A percentile compares a stretch with the other conserved stretches of the same genome.
Conservation (phyloP, 2,329 filamentous ascomycete genomes). For the Pyricularia grisea region DNA sequence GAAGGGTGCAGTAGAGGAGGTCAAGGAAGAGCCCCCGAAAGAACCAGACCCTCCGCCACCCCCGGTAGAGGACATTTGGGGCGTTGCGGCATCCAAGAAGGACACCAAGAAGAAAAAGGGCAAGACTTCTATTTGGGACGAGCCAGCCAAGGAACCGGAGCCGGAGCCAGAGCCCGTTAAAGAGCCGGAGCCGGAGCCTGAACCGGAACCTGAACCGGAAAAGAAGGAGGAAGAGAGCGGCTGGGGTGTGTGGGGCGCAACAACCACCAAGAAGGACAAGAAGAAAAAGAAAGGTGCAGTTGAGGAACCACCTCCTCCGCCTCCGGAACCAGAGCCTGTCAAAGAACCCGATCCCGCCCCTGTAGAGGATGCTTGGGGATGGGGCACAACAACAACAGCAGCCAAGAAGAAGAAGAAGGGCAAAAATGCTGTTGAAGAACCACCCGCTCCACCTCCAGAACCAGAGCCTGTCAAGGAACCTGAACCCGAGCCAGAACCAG, state of each 20-base stretch:
- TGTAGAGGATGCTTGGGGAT: constrained; percentile 9
- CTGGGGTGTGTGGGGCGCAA: constrained; percentile 6
- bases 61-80: constrained; percentile 9
- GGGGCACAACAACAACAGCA: constrained; percentile 5
- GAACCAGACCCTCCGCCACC: constrained; percentile 11
- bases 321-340: constrained; percentile 9
- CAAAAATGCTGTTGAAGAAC: constrained; percentile 11
- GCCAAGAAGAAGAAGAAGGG: constrained; percentile 18
- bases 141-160: constrained; percentile 9
- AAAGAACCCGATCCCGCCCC: constrained; percentile 3
- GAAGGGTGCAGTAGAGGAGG: constrained; percentile 19
- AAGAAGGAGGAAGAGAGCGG: constrained; percentile 6
- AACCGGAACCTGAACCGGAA: constrained; percentile 12
- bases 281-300: constrained; percentile 16
- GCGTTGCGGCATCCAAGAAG: constrained; percentile 14
- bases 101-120: constrained; percentile 13
- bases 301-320: constrained; percentile 7
- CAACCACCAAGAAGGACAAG: constrained; percentile 14
- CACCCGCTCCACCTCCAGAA: constrained; percentile 9
- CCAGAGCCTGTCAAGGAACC: constrained; percentile 5
- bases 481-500: constrained; percentile 8
- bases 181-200: constrained; percentile 19
- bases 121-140: constrained; percentile 7
- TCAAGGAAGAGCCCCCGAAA: constrained; percentile 27
- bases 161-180: constrained; percentile 15